Evolutionary conservation across 176 grass and related monocot genomes (phyloP), one percentile per base, ranked within the genome.

Genomic region (Paspalum notatum): DNA sequence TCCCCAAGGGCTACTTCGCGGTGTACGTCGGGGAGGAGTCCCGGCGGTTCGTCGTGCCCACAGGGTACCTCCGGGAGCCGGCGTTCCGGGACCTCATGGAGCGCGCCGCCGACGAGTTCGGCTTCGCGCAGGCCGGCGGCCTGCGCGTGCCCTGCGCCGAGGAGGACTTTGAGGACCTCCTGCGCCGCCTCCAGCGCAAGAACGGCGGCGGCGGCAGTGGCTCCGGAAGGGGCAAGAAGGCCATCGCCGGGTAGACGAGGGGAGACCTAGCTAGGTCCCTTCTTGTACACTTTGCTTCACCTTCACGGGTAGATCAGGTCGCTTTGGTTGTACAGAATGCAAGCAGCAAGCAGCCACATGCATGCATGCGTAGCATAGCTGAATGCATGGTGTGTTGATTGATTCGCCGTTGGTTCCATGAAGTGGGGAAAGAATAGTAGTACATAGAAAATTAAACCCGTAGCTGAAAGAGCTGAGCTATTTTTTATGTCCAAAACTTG

Each of bases 91-190:
- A 80, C 5, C 72, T 91, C 9, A 91, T 94, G 92, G 89, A 91
- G 83, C 77, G 64, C 55, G 80, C 82, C 48, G 86, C 86, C 66
- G 86, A 94, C 72, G 92, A 94, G 80, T 94, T 94, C 56, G 92
- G 92, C 51, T 94, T 91, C 84, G 76, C 64, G 54, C 89, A 89
- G 77, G 63, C 83, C 1, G 89, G 56, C 44, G 89, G 88, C 18
- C 86, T 94, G 2, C 64, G 81, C 47, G 74, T 94, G 45, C 92
- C 92, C 1, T 89, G 86, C 62, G 76, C 75, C 71, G 86, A 89
- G 86, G 86, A 78, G 18, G 71, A 91, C 72, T 87, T 94, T 61
- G 26, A 82, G 20, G 71, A 78, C 16, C 80, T 91, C 71, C 71
- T 94, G 1, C 52, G 68, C 27, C 45, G 17, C 25, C 79, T 89